These are phyloP conservation scores for Dryas integrifolia DNA, from an alignment of 331 rosid species.

Conservation along the genomic window DNA sequence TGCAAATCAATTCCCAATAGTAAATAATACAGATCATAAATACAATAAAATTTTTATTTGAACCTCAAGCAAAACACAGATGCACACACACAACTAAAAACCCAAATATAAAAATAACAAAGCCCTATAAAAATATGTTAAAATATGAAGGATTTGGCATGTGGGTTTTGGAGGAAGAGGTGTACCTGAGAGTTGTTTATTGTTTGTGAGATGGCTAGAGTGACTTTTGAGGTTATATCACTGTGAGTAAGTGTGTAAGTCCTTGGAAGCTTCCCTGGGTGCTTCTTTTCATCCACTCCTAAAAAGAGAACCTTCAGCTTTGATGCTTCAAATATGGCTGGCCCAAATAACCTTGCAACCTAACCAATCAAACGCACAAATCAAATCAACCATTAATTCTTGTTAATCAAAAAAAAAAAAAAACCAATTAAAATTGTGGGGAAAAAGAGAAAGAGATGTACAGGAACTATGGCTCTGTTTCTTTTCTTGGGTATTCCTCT, in stretches of 20 bases:
- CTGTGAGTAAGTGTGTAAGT: constrained; percentile 90
- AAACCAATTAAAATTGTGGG: background rate
- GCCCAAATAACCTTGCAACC: constrained; percentile 90
- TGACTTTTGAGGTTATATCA: constrained; percentile 78
- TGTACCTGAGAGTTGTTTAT: constrained; percentile 81
- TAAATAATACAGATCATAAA: no score
- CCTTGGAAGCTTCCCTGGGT: constrained; percentile 81
- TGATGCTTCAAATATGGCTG: constrained; percentile 84
- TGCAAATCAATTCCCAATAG: constrained; percentile 33
- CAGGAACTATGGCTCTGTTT: constrained; percentile 57
- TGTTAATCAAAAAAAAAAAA: no score
- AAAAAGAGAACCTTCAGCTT: constrained; percentile 79
- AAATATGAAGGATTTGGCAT: background rate
- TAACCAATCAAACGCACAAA: constrained; percentile 32
- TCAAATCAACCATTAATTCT: background rate
- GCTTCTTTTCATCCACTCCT: constrained; percentile 79
- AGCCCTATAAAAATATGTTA: background rate
- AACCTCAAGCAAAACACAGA: background rate
- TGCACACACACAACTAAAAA: background rate
- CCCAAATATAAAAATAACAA: background rate
- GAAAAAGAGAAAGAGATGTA: constrained; percentile 13
- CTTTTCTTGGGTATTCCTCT: constrained; percentile 42
- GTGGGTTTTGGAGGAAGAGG: background rate
- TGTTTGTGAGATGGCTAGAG: constrained; percentile 81
- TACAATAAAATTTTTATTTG: background rate